Base-by-base conservation (phyloP, 1,284 basidiomycete species). In the Boletellus dicymbophilus region DNA sequence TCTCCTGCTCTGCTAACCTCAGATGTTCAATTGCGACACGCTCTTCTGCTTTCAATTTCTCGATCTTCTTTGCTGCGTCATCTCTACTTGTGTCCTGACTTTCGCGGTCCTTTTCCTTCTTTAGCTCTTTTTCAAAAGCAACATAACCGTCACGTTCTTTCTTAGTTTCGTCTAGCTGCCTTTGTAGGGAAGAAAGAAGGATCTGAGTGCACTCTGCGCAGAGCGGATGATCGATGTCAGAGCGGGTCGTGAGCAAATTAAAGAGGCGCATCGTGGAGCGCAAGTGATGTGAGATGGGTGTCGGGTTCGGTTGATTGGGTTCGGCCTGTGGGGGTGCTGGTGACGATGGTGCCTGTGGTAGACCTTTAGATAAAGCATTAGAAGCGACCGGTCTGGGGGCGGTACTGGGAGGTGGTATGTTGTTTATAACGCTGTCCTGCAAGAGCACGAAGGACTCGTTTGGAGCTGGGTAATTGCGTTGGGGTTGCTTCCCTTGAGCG, bases 201-300 rank as follows among this genome's bases (percentile, higher is more conserved):
- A 89, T 81, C 60, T 91, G 86, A 3, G 95, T 93, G 69, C 97
- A 99, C 63, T 97, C 94, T 2, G 88, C 84, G 67, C 97, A 99
- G 11, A 99, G 79, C 4, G 97, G 97, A 68, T 99, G 96, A 67
- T 96, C 93, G 45, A 97, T 81, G 37, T 92, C 88, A 42, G 92
- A 90, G 37, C 85, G 78, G 44, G 84, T 82, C 4, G 90, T 90
- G 23, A 95, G 76, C 37, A 95, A 71, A 60, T 88, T 84, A 65
- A 95, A 90, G 28, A 96, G 77, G 28, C 82, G 82, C 58, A 79
- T 75, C 45, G 87, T 84, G 30, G 86, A 88, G 50, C 85, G 84
- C 43, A 90, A 72, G 61, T 88, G 88, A 65, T 90, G 87, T 28
- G 89, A 88, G 51, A 89, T 75, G n/a, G 88, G 86, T 15, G 88